Conservation (phyloP, 2,329 filamentous ascomycete species). For the Hirsutella rhossiliensis region DNA sequence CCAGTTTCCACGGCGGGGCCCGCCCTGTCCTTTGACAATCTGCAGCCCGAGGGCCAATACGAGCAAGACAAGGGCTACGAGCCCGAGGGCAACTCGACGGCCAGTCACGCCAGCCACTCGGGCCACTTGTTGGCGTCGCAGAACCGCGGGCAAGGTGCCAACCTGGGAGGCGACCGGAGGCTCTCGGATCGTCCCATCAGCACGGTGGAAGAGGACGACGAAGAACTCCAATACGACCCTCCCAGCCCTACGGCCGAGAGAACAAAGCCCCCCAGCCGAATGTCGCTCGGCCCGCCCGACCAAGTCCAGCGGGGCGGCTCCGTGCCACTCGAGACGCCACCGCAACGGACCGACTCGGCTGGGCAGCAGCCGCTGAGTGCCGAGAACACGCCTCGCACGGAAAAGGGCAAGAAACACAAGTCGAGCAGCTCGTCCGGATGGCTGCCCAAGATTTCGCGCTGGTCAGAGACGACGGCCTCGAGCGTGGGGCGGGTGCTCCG, state of each 20-base stretch:
- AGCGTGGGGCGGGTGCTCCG: slow-evolving; percentile 71
- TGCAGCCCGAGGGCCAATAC: slow-evolving; percentile 49
- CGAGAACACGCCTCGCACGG: slow-evolving; percentile 64
- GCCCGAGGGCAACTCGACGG: slow-evolving; percentile 63
- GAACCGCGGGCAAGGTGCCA: slow-evolving; percentile 28
- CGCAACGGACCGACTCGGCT: slow-evolving; percentile 34
- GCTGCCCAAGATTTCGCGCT: slow-evolving; percentile 89
- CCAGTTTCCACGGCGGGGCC: slow-evolving; percentile 34
- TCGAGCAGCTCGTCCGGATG: slow-evolving; percentile 65
- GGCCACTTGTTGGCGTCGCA: slow-evolving; percentile 57
- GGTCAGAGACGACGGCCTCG: slow-evolving; percentile 92
- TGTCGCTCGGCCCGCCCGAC: slow-evolving; percentile 45
- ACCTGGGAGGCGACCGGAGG: slow-evolving; percentile 38
- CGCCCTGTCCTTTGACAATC: slow-evolving; percentile 53
- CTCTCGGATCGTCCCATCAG: slow-evolving; percentile 73
- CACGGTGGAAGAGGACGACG: slow-evolving; percentile 75
- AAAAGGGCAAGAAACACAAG: slow-evolving; percentile 80
- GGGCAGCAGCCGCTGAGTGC: slow-evolving; percentile 41
- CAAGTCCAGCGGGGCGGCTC: slow-evolving; percentile 35
- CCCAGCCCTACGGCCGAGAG: slow-evolving; percentile 26
- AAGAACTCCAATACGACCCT: slow-evolving; percentile 52
- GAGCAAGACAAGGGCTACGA: slow-evolving; percentile 69
- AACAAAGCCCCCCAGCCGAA: slow-evolving; percentile 35
- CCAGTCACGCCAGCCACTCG: slow-evolving; percentile 61
- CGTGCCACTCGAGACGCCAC: slow-evolving; percentile 45